Evolutionary conservation across 345 rosid species (phyloP).

Genomic region (Eucalyptus paniculata): DNA sequence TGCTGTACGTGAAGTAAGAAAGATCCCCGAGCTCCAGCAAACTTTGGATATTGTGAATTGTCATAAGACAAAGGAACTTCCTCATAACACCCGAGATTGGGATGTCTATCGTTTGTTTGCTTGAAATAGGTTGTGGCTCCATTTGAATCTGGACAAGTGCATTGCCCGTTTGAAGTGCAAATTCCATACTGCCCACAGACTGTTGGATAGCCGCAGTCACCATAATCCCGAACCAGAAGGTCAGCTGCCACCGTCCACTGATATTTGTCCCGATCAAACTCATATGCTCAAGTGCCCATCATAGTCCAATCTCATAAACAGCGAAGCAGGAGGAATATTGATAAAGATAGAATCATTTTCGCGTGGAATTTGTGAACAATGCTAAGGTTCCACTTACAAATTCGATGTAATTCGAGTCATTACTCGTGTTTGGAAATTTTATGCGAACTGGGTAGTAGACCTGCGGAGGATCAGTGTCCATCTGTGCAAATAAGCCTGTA

Average conservation of each 20-base stretch:
- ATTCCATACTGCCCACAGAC: not conserved
- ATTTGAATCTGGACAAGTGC: not conserved
- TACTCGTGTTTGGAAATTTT: not conserved
- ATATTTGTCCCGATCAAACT: not conserved
- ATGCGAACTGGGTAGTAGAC: not conserved
- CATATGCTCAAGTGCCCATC: constrained; percentile 18
- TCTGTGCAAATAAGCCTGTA: not conserved
- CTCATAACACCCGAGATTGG: not conserved
- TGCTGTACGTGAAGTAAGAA: not conserved
- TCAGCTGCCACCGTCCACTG: not conserved
- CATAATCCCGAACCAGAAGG: not conserved
- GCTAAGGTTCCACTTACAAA: not conserved
- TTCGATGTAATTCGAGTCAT: not conserved
- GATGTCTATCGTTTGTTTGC: not conserved
- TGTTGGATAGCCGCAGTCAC: not conserved
- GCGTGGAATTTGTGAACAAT: not conserved
- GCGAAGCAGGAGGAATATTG: not conserved
- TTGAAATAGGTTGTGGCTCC: not conserved
- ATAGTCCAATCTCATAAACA: not conserved
- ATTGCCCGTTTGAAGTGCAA: not conserved
- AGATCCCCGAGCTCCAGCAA: not conserved
- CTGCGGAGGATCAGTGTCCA: not conserved
- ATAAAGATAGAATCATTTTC: not conserved
- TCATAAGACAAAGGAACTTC: not conserved
- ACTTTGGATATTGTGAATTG: not conserved